Evolutionary conservation across 768 basidiomycete genomes (phyloP).

Genomic region (Kwoniella sp.): DNA sequence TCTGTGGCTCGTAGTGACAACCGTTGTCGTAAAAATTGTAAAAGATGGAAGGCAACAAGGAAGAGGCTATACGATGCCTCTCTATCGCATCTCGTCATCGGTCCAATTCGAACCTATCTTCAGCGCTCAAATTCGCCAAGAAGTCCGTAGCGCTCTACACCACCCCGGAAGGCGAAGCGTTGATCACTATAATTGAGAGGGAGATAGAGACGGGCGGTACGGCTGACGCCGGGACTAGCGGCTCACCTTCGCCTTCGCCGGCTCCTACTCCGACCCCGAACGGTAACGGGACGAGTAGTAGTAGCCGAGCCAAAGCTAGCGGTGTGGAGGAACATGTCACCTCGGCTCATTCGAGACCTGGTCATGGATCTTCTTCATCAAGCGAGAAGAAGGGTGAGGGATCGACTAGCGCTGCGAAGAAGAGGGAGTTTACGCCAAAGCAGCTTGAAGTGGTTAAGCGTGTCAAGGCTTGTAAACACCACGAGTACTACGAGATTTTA

Average conservation of each 20-base stretch:
- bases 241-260: slow-evolving; percentile 23
- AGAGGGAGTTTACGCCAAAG: slow-evolving; percentile 84
- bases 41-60: slow-evolving; percentile 65
- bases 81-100: slow-evolving; percentile 75
- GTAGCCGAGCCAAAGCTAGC: slow-evolving; percentile 54
- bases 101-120: slow-evolving; percentile 69
- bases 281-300: slow-evolving; percentile 27
- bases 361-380: slow-evolving; percentile 56
- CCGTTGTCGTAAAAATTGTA: neutral
- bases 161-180: slow-evolving; percentile 70
- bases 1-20: too few species aligned
- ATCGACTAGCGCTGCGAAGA: slow-evolving; percentile 57
- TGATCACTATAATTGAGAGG: slow-evolving; percentile 69
- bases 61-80: slow-evolving; percentile 82
- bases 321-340: slow-evolving; percentile 58
- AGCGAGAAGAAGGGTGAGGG: slow-evolving; percentile 64
- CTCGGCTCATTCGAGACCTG: slow-evolving; percentile 60
- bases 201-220: slow-evolving; percentile 55
- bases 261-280: slow-evolving; percentile 56
- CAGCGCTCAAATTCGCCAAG: slow-evolving; percentile 83
- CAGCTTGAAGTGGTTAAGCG: slow-evolving; percentile 80
- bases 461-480: slow-evolving; percentile 79
- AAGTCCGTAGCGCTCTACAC: slow-evolving; percentile 82
- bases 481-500: slow-evolving; percentile 92
- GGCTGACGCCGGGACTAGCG: neutral